Evolutionary conservation across 2,329 filamentous ascomycete genomes (phyloP), one percentile per base, ranked within the genome.

Genomic region (Amphichorda felina): DNA sequence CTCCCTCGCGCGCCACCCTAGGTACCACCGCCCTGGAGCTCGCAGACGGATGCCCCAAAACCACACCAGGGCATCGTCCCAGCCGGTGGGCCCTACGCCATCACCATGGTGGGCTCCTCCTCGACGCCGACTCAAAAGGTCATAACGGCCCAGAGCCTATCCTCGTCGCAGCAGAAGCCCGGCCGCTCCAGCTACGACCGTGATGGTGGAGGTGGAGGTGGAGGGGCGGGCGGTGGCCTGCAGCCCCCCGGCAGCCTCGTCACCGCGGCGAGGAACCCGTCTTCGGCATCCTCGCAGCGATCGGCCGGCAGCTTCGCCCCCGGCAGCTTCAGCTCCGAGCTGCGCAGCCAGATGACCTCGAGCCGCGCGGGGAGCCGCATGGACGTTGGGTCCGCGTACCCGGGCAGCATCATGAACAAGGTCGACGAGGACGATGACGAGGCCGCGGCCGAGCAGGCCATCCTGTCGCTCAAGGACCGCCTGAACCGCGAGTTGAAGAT

Each of bases 401-500:
- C 56, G n/a, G 47, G 45, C 40, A 56, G 50, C 42, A 60, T 59
- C 47, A 56, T 70, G 46, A 72, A 76, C 39, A 73, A 71, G 48
- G 51, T 72, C 25, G 79, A 81, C 37, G 79, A 84, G 45, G 75
- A 78, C 36, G 72, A 75, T 40, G 58, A 57, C 49, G 45, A 63
- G 46, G 42, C 54, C 13, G 70, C 68, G 8, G 70, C 77, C 11
- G 86, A 94, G 54, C 78, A 86, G 57, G 72, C 77, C 28, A 76
- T 94, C 48, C 72, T 78, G 16, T 68, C 75, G 35, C 70, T 95
- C 42, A 79, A 82, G 50, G 88, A 95, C 48, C 75, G 81, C 50
- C 80, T 98, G 43, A 89, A 87, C 46, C 89, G 93, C 50, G 93
- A 98, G 62, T 79, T 88, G 63, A 96, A 96, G 67, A 96, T 98